Conservation (phyloP, 1,284 basidiomycete genomes). For the Puccinia coronata region DNA sequence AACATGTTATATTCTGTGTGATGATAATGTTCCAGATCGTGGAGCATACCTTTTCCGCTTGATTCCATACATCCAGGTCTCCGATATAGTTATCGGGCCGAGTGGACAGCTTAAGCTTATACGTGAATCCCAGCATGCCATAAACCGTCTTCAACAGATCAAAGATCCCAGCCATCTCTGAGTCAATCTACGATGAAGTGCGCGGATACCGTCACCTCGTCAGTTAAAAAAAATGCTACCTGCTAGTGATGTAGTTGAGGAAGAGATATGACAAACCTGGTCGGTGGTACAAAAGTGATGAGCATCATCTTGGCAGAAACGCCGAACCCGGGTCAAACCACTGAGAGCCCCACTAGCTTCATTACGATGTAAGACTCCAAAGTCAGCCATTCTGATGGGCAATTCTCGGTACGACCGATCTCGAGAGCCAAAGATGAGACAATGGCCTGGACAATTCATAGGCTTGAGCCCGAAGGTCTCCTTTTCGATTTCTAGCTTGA, state of each 20-base stretch:
- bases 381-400: slow-evolving; percentile 96
- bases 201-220: neutral
- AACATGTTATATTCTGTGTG: neutral
- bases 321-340: slow-evolving; percentile 86
- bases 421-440: slow-evolving; percentile 89
- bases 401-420: slow-evolving; percentile 95
- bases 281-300: slow-evolving; percentile 93
- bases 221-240: neutral
- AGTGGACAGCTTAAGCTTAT: slow-evolving; percentile 91
- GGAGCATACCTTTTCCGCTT: slow-evolving; percentile 72
- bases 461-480: slow-evolving; percentile 93
- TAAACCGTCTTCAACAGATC: slow-evolving; percentile 95
- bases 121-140: slow-evolving; percentile 95
- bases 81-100: slow-evolving; percentile 94
- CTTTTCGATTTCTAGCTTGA: slow-evolving; percentile 88
- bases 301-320: slow-evolving; percentile 97
- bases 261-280: slow-evolving; percentile 64
- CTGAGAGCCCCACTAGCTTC: slow-evolving; percentile 93
- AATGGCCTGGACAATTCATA: slow-evolving; percentile 99
- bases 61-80: slow-evolving; percentile 82
- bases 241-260: neutral
- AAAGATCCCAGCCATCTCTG: slow-evolving; percentile 83
- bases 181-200: slow-evolving; percentile 69
- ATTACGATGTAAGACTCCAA: slow-evolving; percentile 95
- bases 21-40: neutral